These are phyloP conservation scores for Peronospora belbahrii DNA, from an alignment of 352 stramenopile genomes.

Conservation along the genomic window DNA sequence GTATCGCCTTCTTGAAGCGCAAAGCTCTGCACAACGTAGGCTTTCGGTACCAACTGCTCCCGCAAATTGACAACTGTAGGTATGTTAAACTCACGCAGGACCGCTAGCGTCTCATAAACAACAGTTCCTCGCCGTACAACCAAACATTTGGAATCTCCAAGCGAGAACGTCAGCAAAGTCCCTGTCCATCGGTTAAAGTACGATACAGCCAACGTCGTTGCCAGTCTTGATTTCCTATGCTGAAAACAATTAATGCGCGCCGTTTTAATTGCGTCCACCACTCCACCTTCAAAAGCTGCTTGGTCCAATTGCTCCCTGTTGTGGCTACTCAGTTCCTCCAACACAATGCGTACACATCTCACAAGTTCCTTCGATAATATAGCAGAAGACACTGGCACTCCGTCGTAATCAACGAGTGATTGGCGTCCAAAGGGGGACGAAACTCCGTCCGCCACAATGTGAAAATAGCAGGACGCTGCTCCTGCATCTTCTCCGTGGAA, in stretches of 20 bases:
- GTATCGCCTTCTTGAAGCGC: too few species aligned
- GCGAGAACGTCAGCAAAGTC: constrained; percentile 51
- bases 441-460: constrained; percentile 77
- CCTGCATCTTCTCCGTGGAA: constrained; percentile 69
- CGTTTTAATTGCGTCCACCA: too few species aligned
- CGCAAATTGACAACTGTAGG: constrained; percentile 65
- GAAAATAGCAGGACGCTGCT: constrained; percentile 45
- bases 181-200: constrained; percentile 73
- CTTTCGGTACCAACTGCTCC: constrained; percentile 33
- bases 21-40: constrained; percentile 76
- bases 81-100: constrained; percentile 75
- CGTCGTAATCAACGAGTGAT: constrained; percentile 18
- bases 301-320: constrained; percentile 38
- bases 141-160: constrained; percentile 71
- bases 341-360: constrained; percentile 28
- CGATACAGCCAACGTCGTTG: constrained; percentile 55
- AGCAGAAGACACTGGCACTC: constrained; percentile 39
- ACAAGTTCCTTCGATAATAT: constrained; percentile 53
- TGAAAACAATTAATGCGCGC: too few species aligned
- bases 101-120: constrained; percentile 62
- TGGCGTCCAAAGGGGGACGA: constrained; percentile 50
- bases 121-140: constrained; percentile 45
- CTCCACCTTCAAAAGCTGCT: constrained; percentile 37
- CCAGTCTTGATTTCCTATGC: constrained; percentile 56
- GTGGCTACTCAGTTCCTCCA: constrained; percentile 52